These are phyloP conservation scores for Symbiodinium natans DNA, from an alignment of 73 alveolate species.

Conservation along the genomic window DNA sequence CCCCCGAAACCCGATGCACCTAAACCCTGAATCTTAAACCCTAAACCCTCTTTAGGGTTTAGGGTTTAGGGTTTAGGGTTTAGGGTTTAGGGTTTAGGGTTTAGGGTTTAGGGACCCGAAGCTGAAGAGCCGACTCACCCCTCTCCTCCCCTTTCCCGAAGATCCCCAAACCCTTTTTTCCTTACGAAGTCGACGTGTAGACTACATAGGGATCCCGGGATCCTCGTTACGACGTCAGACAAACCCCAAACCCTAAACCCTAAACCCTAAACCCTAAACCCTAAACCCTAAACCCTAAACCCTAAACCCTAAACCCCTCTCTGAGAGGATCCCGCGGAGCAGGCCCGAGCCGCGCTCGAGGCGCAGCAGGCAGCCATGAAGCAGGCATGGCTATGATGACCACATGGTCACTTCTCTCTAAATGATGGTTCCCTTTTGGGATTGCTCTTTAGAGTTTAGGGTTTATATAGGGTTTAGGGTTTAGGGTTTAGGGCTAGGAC, in stretches of 20 bases:
- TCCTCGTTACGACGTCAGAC: too few relatives aligned
- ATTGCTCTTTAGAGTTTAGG: not conserved
- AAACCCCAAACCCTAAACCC: not conserved
- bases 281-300: not conserved
- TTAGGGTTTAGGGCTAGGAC: not conserved
- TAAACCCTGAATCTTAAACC: too few relatives aligned
- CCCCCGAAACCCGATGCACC: too few relatives aligned
- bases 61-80: not conserved
- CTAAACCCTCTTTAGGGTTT: not conserved
- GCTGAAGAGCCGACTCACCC: too few relatives aligned
- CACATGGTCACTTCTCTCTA: too few relatives aligned
- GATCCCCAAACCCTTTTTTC: too few relatives aligned
- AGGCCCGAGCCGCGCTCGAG: conserved; percentile 52
- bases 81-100: not conserved
- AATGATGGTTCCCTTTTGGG: not conserved
- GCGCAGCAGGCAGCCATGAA: conserved; percentile 43
- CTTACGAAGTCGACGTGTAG: too few relatives aligned
- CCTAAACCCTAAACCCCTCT: not conserved
- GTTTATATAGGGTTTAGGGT: not conserved
- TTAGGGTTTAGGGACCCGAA: too few relatives aligned
- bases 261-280: not conserved
- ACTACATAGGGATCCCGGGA: too few relatives aligned
- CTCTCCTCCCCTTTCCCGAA: too few relatives aligned
- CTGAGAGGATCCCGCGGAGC: conserved; percentile 65
- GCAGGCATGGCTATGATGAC: not conserved